A percentile compares a stretch with the other conserved stretches of the same genome.
These are phyloP conservation scores for Nannizziopsis arthrosporioides DNA, from an alignment of 2,329 filamentous ascomycete genomes.

Conservation along the genomic window DNA sequence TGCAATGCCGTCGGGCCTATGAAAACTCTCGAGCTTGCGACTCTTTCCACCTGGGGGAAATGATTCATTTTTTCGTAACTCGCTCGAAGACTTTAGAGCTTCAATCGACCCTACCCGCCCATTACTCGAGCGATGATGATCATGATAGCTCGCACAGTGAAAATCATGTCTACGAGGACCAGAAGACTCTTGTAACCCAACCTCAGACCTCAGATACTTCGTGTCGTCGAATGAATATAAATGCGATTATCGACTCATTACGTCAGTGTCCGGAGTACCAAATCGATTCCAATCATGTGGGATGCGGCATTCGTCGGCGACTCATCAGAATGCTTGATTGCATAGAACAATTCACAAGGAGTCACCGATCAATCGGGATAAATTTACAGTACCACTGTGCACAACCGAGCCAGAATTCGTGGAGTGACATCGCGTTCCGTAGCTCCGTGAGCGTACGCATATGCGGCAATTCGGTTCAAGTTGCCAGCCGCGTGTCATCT, in stretches of 20 bases:
- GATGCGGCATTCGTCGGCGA: constrained; percentile 33
- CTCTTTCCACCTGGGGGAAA: constrained; percentile 36
- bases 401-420: neutral
- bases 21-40: constrained; percentile 35
- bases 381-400: constrained; percentile 3
- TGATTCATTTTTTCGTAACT: constrained; percentile 33
- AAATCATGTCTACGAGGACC: neutral
- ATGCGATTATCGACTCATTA: constrained; percentile 27
- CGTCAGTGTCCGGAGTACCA: constrained; percentile 35
- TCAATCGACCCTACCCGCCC: constrained; percentile 31
- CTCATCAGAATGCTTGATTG: constrained; percentile 30
- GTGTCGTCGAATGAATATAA: constrained; percentile 22
- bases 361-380: constrained; percentile 15
- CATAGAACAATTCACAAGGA: constrained; percentile 27
- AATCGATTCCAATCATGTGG: constrained; percentile 31
- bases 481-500: neutral
- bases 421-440: constrained; percentile 1
- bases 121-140: constrained; percentile 19
- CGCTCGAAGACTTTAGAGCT: constrained; percentile 33
- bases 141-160: constrained; percentile 14
- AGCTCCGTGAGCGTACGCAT: neutral
- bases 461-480: neutral
- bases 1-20: constrained; percentile 33
- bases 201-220: neutral
- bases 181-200: constrained; percentile 6